phyloP scores from a whole-genome alignment of 2,329 filamentous ascomycete species.

The Fusarium multiceps region DNA sequence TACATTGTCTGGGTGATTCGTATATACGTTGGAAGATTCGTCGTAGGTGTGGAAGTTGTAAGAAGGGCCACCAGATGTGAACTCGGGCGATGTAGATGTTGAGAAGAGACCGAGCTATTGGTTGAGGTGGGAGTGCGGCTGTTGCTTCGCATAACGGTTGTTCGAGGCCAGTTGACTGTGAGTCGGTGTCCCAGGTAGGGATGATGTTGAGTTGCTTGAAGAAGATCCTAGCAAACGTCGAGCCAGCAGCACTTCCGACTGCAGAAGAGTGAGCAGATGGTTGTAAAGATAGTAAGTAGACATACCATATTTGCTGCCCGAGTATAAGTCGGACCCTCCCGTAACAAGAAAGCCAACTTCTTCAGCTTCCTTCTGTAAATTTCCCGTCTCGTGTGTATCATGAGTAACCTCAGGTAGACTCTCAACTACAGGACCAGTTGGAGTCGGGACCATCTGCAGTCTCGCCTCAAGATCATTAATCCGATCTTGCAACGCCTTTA shows the following conservation, averaged over 20 bases:
- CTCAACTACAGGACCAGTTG: background rate
- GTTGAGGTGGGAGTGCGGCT: background rate
- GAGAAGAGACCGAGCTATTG: background rate
- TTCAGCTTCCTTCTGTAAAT: slow-evolving; percentile 8
- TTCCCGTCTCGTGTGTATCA: background rate
- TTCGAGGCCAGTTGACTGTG: background rate
- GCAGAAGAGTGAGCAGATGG: too few species aligned
- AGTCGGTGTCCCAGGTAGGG: background rate
- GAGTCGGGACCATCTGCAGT: background rate
- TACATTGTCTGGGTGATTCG: background rate
- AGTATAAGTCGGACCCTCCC: slow-evolving; percentile 1
- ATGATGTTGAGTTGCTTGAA: slow-evolving; percentile 5
- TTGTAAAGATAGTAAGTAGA: rapidly evolving
- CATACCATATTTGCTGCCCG: slow-evolving; percentile 1
- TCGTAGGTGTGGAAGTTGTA: background rate
- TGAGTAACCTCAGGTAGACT: background rate
- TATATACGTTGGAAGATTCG: background rate
- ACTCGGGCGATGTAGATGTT: background rate
- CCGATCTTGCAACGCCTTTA: background rate
- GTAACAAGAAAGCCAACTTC: background rate
- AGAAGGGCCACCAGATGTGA: background rate
- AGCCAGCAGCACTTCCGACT: slow-evolving; percentile 16
- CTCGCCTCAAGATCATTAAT: slow-evolving; percentile 6
- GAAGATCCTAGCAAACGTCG: slow-evolving; percentile 14
- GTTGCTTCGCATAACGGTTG: background rate